Percentiles rank a stretch among this genome's conserved stretches.
phyloP scores from a whole-genome alignment of 441 rosid genomes.

The Metrosideros polymorpha region DNA sequence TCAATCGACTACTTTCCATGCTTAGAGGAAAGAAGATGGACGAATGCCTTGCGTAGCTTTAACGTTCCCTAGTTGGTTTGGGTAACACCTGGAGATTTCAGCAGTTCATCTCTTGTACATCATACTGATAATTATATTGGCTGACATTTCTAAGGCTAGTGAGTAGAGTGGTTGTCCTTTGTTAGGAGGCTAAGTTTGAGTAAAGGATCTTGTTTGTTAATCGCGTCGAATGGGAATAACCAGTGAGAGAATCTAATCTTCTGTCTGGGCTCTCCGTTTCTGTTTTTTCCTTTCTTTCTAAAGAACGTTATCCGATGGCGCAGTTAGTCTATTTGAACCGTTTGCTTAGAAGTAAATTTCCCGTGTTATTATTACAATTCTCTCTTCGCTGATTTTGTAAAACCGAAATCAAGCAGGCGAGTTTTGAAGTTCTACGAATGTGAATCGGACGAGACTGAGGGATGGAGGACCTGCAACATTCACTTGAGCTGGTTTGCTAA shows the following conservation, averaged over 20 bases:
- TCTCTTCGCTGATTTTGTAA: background rate
- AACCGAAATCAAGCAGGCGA: background rate
- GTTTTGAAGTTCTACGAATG: background rate
- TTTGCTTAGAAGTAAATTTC: background rate
- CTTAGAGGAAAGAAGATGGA: background rate
- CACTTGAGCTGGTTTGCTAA: background rate
- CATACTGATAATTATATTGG: background rate
- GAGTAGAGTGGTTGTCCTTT: background rate
- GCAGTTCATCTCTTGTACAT: background rate
- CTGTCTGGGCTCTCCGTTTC: background rate
- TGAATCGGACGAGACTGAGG: too few relatives aligned
- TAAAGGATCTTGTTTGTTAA: background rate
- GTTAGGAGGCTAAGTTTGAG: background rate
- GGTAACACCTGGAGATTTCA: background rate
- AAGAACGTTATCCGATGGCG: background rate
- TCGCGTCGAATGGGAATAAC: background rate
- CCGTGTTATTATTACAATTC: background rate
- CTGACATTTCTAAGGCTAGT: background rate
- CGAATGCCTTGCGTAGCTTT: background rate
- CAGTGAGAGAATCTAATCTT: background rate
- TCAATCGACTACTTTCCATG: background rate
- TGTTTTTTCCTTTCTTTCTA: fast-evolving
- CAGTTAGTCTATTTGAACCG: background rate
- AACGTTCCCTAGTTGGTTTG: background rate
- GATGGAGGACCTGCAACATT: background rate